Evolutionary conservation across 1,139 yeast genomes (phyloP).

Genomic region (Groenewaldozyma auringiensis): DNA sequence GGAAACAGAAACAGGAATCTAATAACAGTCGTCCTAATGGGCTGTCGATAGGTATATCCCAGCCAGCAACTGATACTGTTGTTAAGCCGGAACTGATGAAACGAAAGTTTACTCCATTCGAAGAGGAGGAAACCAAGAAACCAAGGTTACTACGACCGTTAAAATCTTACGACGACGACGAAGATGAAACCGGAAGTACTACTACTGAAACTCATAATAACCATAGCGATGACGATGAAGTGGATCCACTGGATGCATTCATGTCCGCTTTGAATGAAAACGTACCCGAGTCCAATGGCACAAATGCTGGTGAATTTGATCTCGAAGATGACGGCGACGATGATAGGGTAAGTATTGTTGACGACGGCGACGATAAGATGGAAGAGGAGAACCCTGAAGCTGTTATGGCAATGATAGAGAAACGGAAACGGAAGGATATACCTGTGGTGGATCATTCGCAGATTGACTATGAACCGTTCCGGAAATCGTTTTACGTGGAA

Average conservation of each 20-base stretch:
- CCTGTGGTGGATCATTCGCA: slow-evolving; percentile 41
- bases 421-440: slow-evolving; percentile 37
- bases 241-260: slow-evolving; percentile 36
- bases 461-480: slow-evolving; percentile 46
- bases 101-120: slow-evolving; percentile 10
- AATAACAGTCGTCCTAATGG: neutral
- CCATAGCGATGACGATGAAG: slow-evolving; percentile 22
- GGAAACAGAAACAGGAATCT: neutral
- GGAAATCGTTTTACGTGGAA: slow-evolving; percentile 59
- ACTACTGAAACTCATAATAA: slow-evolving; percentile 5
- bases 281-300: slow-evolving; percentile 7
- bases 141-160: slow-evolving; percentile 1
- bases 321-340: slow-evolving; percentile 16
- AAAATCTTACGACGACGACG: slow-evolving; percentile 2
- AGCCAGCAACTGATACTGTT: slow-evolving; percentile 11
- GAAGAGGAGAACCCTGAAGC: slow-evolving; percentile 25
- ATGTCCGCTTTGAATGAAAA: slow-evolving; percentile 25
- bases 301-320: slow-evolving; percentile 13
- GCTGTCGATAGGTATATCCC: slow-evolving; percentile 1
- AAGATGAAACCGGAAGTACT: slow-evolving; percentile 4
- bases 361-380: slow-evolving; percentile 20
- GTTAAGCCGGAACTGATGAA: neutral
- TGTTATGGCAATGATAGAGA: slow-evolving; percentile 30
- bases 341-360: slow-evolving; percentile 16
- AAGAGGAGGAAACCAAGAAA: slow-evolving; percentile 11